Evolutionary conservation across 2,329 filamentous ascomycete genomes (phyloP).

Genomic region (Triangularia setosa): DNA sequence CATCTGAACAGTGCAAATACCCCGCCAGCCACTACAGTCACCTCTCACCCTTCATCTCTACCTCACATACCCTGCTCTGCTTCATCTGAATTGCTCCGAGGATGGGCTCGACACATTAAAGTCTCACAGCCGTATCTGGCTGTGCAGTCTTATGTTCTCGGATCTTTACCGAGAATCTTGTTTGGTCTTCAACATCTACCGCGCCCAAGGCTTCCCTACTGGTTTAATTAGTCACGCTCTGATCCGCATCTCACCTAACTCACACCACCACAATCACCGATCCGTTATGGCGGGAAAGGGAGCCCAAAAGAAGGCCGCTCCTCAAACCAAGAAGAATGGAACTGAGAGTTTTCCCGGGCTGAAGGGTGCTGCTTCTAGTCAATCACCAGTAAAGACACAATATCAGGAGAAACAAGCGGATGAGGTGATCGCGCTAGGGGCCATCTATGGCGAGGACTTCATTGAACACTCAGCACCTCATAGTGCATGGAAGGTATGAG

Average conservation of each 20-base stretch:
- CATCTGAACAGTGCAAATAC: neutral
- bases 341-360: slow-evolving; percentile 50
- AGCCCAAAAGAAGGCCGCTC: slow-evolving; percentile 46
- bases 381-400: slow-evolving; percentile 45
- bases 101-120: slow-evolving; percentile 49
- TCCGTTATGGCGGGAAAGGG: slow-evolving; percentile 40
- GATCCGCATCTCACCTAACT: neutral
- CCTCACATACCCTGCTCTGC: neutral
- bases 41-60: neutral
- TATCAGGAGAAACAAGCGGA: slow-evolving; percentile 85
- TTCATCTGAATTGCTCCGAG: neutral
- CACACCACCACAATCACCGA: neutral
- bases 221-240: neutral
- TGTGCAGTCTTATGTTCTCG: slow-evolving; percentile 41
- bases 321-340: slow-evolving; percentile 39
- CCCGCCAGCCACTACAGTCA: neutral
- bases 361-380: slow-evolving; percentile 37
- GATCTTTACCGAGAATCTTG: slow-evolving; percentile 12
- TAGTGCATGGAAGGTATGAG: slow-evolving; percentile 77
- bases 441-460: slow-evolving; percentile 89
- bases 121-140: slow-evolving; percentile 47
- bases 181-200: neutral
- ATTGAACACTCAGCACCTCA: slow-evolving; percentile 65
- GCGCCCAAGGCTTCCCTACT: neutral
- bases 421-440: slow-evolving; percentile 78